Evolutionary conservation across 2,329 filamentous ascomycete genomes (phyloP), one percentile per base, ranked within the genome.

Genomic region (Pseudogymnoascus sp.): DNA sequence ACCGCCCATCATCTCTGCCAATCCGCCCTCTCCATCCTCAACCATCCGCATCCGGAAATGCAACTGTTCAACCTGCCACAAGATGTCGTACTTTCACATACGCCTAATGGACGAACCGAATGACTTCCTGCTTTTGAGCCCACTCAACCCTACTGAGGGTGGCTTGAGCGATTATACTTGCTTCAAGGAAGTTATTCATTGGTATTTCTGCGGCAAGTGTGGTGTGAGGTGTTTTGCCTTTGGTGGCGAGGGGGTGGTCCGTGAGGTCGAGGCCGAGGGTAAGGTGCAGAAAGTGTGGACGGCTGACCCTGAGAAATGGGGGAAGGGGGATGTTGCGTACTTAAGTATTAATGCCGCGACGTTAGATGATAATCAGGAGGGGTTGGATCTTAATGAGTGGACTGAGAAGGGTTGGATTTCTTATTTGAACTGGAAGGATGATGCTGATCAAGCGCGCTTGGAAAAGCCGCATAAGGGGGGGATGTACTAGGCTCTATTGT

Each of bases 41-140:
- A 74, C 68, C 69, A 73, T 63, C 18, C 60, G 64, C 3, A 57
- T 67, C 37, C 62, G 64, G 10, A 68, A 69, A 64, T 80, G 77
- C 71, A 80, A 80, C 63, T 80, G 77, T 67, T 74, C 69, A 9
- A 73, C 74, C 9, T 80, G 77, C 66, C 75, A 78, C 56, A 80
- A 80, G 64, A 71, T 74, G 62, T 74, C 73, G 12, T 71, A 75
- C 61, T 75, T 79, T 63, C 77, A 80, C 65, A 66, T 76, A 45
- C 74, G 77, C 9, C 69, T 74, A 8, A 67, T 67, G 37, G 62
- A 69, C 37, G 61, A 70, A 2, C 65, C 66, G 8, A 66, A 74
- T 13, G 76, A 80, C 66, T 81, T 80, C 65, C 65, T 75, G 6
- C 72, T 81, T 8, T 70, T 78, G 2, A 73, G 72, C 2, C 77